phyloP scores from a whole-genome alignment of 257 asterid species.

The Plectranthus barbatus region DNA sequence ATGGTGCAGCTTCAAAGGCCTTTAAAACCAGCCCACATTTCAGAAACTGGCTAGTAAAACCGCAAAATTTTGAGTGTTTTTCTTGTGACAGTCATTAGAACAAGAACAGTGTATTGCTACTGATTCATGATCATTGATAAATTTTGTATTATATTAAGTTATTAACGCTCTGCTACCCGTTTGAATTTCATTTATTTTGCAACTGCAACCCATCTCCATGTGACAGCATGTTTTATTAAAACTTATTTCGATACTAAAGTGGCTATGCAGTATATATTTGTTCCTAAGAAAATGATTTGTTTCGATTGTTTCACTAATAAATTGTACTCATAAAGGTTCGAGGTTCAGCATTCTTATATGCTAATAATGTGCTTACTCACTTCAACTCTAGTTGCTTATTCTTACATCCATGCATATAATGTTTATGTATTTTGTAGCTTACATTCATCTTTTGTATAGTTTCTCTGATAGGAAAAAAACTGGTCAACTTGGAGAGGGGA shows the following conservation, averaged over 20 bases:
- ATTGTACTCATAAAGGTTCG: neutral
- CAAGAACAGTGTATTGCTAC: slow-evolving; percentile 1
- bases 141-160: neutral
- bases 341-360: neutral
- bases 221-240: neutral
- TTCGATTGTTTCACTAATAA: neutral
- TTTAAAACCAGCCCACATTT: slow-evolving; percentile 60
- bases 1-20: slow-evolving; percentile 51
- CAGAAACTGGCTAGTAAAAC: slow-evolving; percentile 66
- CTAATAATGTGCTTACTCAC: neutral
- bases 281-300: neutral
- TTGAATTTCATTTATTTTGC: neutral
- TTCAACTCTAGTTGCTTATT: neutral
- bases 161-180: neutral
- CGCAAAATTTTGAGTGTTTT: slow-evolving; percentile 54
- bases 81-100: slow-evolving; percentile 16
- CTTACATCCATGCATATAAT: neutral
- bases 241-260: neutral
- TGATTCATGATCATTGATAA: neutral
- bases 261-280: neutral
- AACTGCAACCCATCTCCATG: neutral
- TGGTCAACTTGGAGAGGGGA: neutral
- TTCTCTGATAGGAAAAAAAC: neutral
- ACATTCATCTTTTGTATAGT: neutral
- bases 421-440: neutral